A percentile compares a stretch with the other conserved stretches of the same genome.
Evolutionary conservation across 371 early-diverging fungal genomes (phyloP).

Genomic region (Mortierella sp.): DNA sequence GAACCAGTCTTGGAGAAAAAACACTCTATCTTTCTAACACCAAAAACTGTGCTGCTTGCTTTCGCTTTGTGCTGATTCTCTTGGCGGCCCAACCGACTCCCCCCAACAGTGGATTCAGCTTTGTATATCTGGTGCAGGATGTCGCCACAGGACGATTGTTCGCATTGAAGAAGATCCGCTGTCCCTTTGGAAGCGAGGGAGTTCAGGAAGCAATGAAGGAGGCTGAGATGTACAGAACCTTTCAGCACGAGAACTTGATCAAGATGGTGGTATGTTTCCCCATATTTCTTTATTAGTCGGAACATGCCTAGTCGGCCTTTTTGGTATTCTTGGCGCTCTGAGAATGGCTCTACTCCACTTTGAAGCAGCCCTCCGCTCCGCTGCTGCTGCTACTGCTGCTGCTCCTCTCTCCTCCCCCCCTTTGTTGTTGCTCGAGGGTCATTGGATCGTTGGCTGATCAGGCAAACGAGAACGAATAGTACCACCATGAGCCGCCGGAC

Average conservation of each 20-base stretch:
- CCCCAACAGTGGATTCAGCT: slow-evolving; percentile 83
- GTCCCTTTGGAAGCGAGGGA: slow-evolving; percentile 68
- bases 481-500: too few species aligned
- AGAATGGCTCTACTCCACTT: not conserved
- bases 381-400: too few species aligned
- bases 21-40: too few species aligned
- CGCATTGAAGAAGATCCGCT: slow-evolving; percentile 78
- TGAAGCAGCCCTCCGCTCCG: too few species aligned
- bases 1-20: too few species aligned
- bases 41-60: not conserved
- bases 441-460: slow-evolving; percentile 2
- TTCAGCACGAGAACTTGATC: slow-evolving; percentile 77
- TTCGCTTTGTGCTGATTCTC: not conserved
- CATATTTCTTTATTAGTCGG: too few species aligned
- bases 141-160: slow-evolving; percentile 60
- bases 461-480: not conserved
- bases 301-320: too few species aligned
- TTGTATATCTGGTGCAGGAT: slow-evolving; percentile 78
- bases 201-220: slow-evolving; percentile 73
- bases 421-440: slow-evolving; percentile 5
- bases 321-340: not conserved
- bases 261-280: slow-evolving; percentile 65
- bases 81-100: not conserved
- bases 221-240: slow-evolving; percentile 70
- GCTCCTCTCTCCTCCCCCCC: too few species aligned